Evolutionary conservation across 1,284 basidiomycete species (phyloP), one percentile per base, ranked within the genome.

Genomic region (Bjerkandera adusta): DNA sequence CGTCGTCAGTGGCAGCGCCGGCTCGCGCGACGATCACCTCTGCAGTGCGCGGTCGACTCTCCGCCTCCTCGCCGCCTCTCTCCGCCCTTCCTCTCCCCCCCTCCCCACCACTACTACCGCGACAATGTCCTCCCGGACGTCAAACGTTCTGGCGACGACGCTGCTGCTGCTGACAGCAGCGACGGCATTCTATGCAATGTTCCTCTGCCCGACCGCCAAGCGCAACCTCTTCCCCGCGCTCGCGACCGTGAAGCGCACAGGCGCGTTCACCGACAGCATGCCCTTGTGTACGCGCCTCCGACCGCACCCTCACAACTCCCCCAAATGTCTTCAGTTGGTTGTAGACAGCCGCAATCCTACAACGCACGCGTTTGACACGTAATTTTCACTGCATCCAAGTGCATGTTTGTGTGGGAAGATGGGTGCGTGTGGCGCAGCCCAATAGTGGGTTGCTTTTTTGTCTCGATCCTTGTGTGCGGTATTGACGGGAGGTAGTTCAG

Each of bases 321-420:
- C 36, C 36, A 5, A 30, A 20, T 7, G 30, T 39, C 26, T 46
- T 46, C 37, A 46, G 32, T 6, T 30, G 4, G 24, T 38, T 8
- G 27, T 32, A 5, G 45, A 46, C 7, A 37, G 45, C 0, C 1
- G 22, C 12, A 37, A 46, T 25, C 3, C 12, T 4, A 37, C 36
- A 11, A 32, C 32, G 12, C 36, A 30, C n/a, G 26, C 21, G 7
- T 46, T 46, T 25, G 11, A 27, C n/a, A 12, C 40, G 27, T 44
- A 27, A 27, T 46, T 46, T 22, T 13, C 40, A 13, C 36, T 37
- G 10, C 45, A 46, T 27, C 37, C 40, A 5, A 21, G 22, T n/a
- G n/a, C n/a, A n/a, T 39, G 16, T 35, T 40, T 15, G 40, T 40
- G 26, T 34, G 33, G 24, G 39, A 37, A 37, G 45, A 46, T 20